phyloP scores from a whole-genome alignment of 306 rosid species.

The Ammopiptanthus mongolicus region DNA sequence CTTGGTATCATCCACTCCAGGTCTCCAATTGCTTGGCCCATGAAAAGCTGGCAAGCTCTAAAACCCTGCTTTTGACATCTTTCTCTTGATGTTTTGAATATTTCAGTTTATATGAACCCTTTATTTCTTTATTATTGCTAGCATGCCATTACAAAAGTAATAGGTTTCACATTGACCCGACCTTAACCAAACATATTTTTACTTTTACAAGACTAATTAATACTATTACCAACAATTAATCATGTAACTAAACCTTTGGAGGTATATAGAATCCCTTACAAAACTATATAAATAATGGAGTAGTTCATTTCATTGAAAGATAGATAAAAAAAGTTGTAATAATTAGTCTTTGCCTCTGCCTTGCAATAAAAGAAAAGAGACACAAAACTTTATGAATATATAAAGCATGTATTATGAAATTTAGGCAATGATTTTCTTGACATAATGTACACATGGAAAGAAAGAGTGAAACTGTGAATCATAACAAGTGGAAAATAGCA shows the following conservation, averaged over 20 bases:
- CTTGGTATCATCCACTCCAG: neutral
- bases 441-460: constrained; percentile 16
- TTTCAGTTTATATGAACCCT: neutral
- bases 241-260: neutral
- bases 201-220: neutral
- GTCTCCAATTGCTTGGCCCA: neutral
- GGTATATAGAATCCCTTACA: neutral
- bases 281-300: neutral
- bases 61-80: neutral
- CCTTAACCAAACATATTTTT: neutral
- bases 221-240: neutral
- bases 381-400: neutral
- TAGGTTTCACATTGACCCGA: constrained; percentile 8
- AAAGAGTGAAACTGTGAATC: too few relatives aligned
- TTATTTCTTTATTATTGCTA: neutral
- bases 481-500: constrained; percentile 1
- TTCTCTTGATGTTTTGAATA: neutral
- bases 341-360: neutral
- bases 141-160: constrained; percentile 18
- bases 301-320: neutral
- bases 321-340: neutral
- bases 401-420: constrained; percentile 13
- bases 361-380: constrained; percentile 21
- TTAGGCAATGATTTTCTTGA: constrained; percentile 22
- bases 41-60: neutral